Evolutionary conservation across 257 asterid genomes (phyloP), one percentile per base, ranked within the genome.

Genomic region (Phtheirospermum japonicum): DNA sequence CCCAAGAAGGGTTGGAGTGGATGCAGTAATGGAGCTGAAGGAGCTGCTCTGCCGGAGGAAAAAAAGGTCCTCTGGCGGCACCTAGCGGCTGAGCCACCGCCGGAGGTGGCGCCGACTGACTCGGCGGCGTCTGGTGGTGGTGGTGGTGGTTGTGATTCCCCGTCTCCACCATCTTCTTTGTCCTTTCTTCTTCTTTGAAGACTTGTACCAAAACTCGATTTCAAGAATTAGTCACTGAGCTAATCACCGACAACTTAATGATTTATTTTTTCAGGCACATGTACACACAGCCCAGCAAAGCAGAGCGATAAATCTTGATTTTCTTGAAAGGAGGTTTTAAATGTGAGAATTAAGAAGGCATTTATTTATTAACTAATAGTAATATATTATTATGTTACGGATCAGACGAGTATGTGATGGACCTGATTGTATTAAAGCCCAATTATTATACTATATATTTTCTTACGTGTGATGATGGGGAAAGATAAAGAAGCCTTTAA

Each of bases 1-100:
- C 79, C 88, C 95, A 79, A 63, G 95, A 82, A 58, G 99, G 99
- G 63, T 93, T 93, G 32, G 99, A 93, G 68, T 89, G 95, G 85
- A 93, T 93, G 86, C 99, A 93, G 78, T 93, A 93, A 69, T 87
- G 79, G 58, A 93, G 99, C 77, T 93, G 99, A 62, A 75, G 90
- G 4, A 93, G 88, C 74, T 93, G 99, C 43, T 93, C 99, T 0
- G 96, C 83, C 4, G 99, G 97, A 16, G 95, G 90, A 56, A 37
- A 87, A 57, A 71, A 13, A 9, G 97, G 95, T 0, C 99, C 99
- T 73, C 81, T 85, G 2, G 99, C 86, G 32, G 94, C 66, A 71
- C 99, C 99, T 11, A 93, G 89, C 59, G 99, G 97, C 54, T 61
- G 80, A 7, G 66, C 71, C 5, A 71, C 61, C 13, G 50, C 68